Evolutionary conservation across 495 filamentous ascomycete species (phyloP), one percentile per base, ranked within the genome.

Genomic region (Oidiodendron maius): DNA sequence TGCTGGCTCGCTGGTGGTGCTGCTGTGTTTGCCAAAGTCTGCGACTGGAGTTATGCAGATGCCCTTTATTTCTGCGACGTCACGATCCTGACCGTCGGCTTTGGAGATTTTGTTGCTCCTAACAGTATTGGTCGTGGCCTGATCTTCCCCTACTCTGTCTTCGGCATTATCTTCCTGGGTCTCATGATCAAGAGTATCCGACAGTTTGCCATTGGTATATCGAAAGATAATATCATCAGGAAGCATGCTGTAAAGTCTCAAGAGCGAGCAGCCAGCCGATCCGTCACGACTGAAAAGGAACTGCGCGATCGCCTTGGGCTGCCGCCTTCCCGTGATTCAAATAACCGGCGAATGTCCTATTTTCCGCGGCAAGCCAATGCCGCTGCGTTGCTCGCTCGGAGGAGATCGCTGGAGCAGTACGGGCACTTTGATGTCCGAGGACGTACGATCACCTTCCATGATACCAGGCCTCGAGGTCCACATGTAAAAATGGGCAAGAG

Each of bases 111-210:
- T 66, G 54, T 66, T 60, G 23, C 84, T 71, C 1, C 51, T 49
- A 52, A 84, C 25, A 52, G 63, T 42, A 40, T 44, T 26, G 56
- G 76, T 70, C 13, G 74, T 69, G 48, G 69, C 63, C 62, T 91
- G 5, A 55, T 90, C 0, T 83, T 91, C 34, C 82, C 84, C 0
- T 91, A 78, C 52, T 82, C 86, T 2, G 71, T 88, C 26, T 72
- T 82, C n/a, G 87, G 87, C 8, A 84, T 90, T 43, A 69, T 89
- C 1, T 81, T 81, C 32, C 66, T 91, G 2, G 86, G 87, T 75
- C 69, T 91, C 3, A 80, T 89, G 41, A 76, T 90, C 55, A 78
- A 79, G 15, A 84, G 82, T 20, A 80, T 91, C 36, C 74, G 78
- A 17, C 75, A 72, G 24, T 88, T 87, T 48, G 76, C 77, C 2